Base-by-base conservation (phyloP, 352 stramenopile species). In the Aphanomyces euteiches region DNA sequence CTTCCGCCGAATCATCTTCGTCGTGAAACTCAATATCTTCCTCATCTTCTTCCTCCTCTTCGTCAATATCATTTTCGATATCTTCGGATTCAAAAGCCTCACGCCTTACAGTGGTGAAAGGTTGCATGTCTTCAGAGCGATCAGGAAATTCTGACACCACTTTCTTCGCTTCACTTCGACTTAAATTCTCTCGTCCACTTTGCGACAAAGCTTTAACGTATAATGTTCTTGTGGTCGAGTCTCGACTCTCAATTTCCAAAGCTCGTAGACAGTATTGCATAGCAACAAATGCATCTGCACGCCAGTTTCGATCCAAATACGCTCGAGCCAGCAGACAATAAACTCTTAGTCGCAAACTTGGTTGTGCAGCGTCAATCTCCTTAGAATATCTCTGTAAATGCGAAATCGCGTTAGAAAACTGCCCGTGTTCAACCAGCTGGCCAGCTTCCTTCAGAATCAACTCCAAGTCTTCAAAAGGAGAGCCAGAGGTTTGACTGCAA, bases 221-320 rank as follows among this genome's bases (percentile, higher is more conserved):
- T 60, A 80, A 83, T 19, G 89, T 69, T 38, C 85, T 72, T 7
- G 90, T 64, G 2, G 79, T 75, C 3, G 74, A 73, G 60, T 90
- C 77, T 17, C 74, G 72, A 3, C 76, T 73, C 45, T 83, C 75
- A 1, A 92, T 53, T n/a, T 88, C 77, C 37, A 91, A 67, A 0
- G 85, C 83, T 38, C 78, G 79, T 41, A 90, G 89, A 69, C 84
- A 88, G 37, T 88, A 83, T 36, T 86, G 74, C 7, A 79, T 75
- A 19, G 87, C 76, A 21, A 93, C 47, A 69, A 90, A 91, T 0
- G 60, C 73, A 47, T 93, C 87, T 37, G 79, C 82, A 60, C 80
- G 87, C 87, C 87, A 94, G 3, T 56, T 71, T 63, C 87, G 75
- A 28, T 72, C 76, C 3, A 92, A 45, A 69, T 93, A 94, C 13